Evolutionary conservation across 2,329 filamentous ascomycete genomes (phyloP).

Genomic region (Karstenula rhodostoma): DNA sequence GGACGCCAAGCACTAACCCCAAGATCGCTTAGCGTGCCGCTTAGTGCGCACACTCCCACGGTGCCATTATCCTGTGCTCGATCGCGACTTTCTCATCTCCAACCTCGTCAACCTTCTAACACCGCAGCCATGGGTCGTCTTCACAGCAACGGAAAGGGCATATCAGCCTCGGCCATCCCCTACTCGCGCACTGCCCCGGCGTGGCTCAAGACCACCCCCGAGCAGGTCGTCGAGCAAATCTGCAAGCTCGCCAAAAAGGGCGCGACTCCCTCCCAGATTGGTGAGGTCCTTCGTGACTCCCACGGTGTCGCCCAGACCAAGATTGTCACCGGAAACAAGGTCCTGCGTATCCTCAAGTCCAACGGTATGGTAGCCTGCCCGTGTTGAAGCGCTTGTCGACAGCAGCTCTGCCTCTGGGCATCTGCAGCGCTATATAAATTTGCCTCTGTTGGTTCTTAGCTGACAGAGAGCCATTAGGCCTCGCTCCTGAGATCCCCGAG

Average conservation of each 20-base stretch:
- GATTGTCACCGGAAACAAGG: constrained; percentile 87
- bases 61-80: not conserved
- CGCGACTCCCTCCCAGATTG: constrained; percentile 97
- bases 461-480: constrained; percentile 66
- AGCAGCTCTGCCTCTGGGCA: constrained; percentile 41
- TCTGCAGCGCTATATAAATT: constrained; percentile 76
- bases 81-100: constrained; percentile 21
- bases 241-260: constrained; percentile 99
- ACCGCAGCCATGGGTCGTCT: constrained; percentile 81
- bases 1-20: constrained; percentile 24
- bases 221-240: constrained; percentile 99
- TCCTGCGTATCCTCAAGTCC: constrained; percentile 98
- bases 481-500: constrained; percentile 98
- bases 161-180: constrained; percentile 92
- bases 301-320: constrained; percentile 99
- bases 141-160: constrained; percentile 99
- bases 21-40: too few species aligned
- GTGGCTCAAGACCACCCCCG: constrained; percentile 98
- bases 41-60: too few species aligned
- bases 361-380: constrained; percentile 77
- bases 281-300: constrained; percentile 97
- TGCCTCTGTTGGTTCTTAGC: constrained; percentile 39
- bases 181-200: constrained; percentile 93
- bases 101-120: constrained; percentile 33
- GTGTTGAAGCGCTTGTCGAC: constrained; percentile 53